Base-by-base conservation (phyloP, 1,139 yeast species). In the Suhomyces coccinellae region DNA sequence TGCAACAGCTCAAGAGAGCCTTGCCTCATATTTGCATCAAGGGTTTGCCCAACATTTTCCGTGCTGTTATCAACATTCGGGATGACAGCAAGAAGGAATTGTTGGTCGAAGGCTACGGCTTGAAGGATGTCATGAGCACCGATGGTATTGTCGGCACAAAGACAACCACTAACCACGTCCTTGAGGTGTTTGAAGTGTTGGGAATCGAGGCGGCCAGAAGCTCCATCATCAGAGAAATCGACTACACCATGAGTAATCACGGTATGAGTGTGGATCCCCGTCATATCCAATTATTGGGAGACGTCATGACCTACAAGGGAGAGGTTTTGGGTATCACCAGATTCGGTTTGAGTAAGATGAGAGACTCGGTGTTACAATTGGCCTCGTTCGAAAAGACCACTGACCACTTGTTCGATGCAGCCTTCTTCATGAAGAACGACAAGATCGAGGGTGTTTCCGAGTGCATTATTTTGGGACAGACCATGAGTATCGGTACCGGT, bases 261-360 rank as follows among this genome's bases (percentile, higher is more conserved):
- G 99, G 99, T 68, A 95, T 95, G 99, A 88, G 96, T 65, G 98
- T 95, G 47, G 99, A 95, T 75, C 99, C 99, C 52, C 96, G 99
- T 75, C 99, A 95, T 69, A 90, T 95, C 64, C 99, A 93, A 71
- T 73, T 95, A 43, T 73, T 95, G 52, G 99, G 99, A 52, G 99
- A 95, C 65, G 99, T 95, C 46, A 95, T 95, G 99, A 89, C 98
- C 0, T 95, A 89, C 66, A 95, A 93, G 71, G 99, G 99, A 49
- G 99, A 95, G 63, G 96, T 95, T 7, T 77, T 95, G 57, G 99
- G 99, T 67, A 95, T 95, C 62, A 95, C 99, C 3, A 80, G 99
- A 69, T 95, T 95, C 60, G 99, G 99, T 55, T 77, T 95, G 57
- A 91, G 97, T 59, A 95, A 95, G 66, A 93, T 95, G 99, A 84